A percentile compares a stretch with the other conserved stretches of the same genome.
Conservation (phyloP, 495 filamentous ascomycete species). For the Hypoxylon fuscum region DNA sequence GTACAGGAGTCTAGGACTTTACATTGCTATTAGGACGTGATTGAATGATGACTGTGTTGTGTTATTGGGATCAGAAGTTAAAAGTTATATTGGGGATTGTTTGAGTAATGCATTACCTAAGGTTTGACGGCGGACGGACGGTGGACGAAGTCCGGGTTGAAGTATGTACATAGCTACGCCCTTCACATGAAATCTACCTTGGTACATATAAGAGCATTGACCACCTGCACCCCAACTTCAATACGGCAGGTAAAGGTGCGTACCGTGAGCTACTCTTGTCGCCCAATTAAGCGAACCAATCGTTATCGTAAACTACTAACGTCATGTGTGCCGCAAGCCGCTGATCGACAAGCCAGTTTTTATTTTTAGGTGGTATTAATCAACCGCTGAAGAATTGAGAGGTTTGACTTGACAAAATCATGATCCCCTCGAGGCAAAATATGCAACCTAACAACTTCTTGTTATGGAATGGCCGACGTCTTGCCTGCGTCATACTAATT, state of each 20-base stretch:
- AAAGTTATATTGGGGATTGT: no score
- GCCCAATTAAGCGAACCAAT: conserved; percentile 34
- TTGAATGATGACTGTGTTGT: no score
- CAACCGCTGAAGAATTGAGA: conserved; percentile 19
- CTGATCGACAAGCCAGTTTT: conserved; percentile 18
- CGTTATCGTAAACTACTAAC: neutral
- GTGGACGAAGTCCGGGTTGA: no score
- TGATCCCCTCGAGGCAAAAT: conserved; percentile 6
- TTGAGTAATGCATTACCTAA: no score
- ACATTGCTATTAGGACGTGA: no score
- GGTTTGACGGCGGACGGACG: no score
- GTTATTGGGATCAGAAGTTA: no score
- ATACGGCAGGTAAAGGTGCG: neutral
- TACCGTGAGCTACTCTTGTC: conserved; percentile 16
- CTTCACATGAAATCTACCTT: no score
- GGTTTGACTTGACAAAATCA: conserved; percentile 7
- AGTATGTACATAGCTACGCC: no score
- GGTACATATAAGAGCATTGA: neutral
- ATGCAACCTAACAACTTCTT: conserved; percentile 12
- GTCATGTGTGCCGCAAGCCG: conserved; percentile 28
- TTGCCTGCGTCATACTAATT: neutral
- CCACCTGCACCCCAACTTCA: neutral
- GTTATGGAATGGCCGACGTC: conserved; percentile 1
- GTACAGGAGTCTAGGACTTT: no score
- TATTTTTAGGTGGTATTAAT: conserved; percentile 34